Conservation (phyloP, 2,329 filamentous ascomycete species). For the Beauveria pseudobassiana region DNA sequence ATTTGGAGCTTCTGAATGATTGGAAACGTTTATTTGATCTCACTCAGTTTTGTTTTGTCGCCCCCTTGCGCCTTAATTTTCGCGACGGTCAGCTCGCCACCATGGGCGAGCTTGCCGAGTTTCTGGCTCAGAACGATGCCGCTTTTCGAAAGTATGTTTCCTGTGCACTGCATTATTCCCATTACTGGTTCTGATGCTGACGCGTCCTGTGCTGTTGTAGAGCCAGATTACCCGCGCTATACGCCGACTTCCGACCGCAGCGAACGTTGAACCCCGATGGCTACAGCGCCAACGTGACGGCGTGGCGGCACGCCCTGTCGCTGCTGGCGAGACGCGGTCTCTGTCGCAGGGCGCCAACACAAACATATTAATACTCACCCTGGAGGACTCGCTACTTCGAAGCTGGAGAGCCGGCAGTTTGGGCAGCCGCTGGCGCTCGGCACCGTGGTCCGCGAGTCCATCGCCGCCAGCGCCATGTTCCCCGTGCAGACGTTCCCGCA, state of each 20-base stretch:
- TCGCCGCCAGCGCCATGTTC: conserved; percentile 62
- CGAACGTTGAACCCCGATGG: conserved; percentile 75
- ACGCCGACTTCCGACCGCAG: conserved; percentile 76
- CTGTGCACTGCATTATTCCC: not conserved
- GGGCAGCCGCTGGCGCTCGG: conserved; percentile 76
- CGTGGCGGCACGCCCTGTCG: conserved; percentile 72
- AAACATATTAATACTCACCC: conserved; percentile 44
- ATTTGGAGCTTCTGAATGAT: not conserved
- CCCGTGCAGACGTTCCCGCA: conserved; percentile 61
- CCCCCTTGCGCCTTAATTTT: not conserved
- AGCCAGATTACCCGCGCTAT: conserved; percentile 74
- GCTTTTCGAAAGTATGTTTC: conserved; percentile 49
- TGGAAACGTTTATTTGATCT: not conserved
- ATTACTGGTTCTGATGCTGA: not conserved
- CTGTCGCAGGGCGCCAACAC: conserved; percentile 33
- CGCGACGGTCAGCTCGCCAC: conserved; percentile 16
- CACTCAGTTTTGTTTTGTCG: not conserved
- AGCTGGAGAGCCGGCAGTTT: conserved; percentile 68
- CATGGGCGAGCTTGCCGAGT: conserved; percentile 64
- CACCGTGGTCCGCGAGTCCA: conserved; percentile 67
- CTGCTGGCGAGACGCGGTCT: conserved; percentile 58
- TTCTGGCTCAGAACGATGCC: conserved; percentile 51
- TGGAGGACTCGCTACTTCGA: conserved; percentile 59
- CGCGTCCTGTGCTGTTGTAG: conserved; percentile 31
- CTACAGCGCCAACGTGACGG: conserved; percentile 69